Percentiles rank a stretch among this genome's conserved stretches.
Evolutionary conservation across 164 flowering plant species (phyloP).

Genomic region (Dillenia turbinata): DNA sequence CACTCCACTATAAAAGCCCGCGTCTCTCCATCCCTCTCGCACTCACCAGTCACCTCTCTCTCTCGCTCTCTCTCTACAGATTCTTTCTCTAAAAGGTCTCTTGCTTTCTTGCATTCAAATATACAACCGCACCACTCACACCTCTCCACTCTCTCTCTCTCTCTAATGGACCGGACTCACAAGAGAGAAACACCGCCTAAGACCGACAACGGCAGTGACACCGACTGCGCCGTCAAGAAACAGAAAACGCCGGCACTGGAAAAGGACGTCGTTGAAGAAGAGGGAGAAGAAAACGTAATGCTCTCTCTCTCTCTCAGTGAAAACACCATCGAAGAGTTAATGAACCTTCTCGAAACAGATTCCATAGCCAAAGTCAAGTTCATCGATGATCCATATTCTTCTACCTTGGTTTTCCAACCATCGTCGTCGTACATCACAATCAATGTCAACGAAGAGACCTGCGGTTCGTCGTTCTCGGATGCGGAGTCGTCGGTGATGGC

Average conservation of each 20-base stretch:
- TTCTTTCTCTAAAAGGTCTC: not conserved
- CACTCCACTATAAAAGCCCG: no score
- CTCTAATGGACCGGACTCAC: slow-evolving; percentile 3
- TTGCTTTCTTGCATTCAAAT: no score
- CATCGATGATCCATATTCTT: not conserved
- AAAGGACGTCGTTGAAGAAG: not conserved
- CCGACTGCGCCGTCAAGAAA: not conserved
- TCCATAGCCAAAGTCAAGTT: not conserved
- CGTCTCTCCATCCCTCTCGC: not conserved
- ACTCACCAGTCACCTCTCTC: not conserved
- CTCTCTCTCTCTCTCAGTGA: slow-evolving; percentile 13
- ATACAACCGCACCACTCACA: no score
- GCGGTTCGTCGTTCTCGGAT: slow-evolving; percentile 21
- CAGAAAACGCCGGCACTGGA: not conserved
- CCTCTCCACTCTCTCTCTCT: not conserved
- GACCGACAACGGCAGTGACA: slow-evolving; percentile 3
- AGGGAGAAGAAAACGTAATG: slow-evolving; percentile 8
- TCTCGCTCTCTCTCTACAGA: not conserved
- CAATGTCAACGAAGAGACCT: slow-evolving; percentile 21
- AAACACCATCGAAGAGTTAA: slow-evolving; percentile 10
- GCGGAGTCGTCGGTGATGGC: slow-evolving; percentile 19
- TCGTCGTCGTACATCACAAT: slow-evolving; percentile 10
- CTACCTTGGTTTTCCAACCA: not conserved
- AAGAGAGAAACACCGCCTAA: slow-evolving; percentile 1
- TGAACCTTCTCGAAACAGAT: slow-evolving; percentile 14